These are phyloP conservation scores for Taxawa tesnikishii DNA, from an alignment of 2,329 filamentous ascomycete genomes.

Conservation along the genomic window DNA sequence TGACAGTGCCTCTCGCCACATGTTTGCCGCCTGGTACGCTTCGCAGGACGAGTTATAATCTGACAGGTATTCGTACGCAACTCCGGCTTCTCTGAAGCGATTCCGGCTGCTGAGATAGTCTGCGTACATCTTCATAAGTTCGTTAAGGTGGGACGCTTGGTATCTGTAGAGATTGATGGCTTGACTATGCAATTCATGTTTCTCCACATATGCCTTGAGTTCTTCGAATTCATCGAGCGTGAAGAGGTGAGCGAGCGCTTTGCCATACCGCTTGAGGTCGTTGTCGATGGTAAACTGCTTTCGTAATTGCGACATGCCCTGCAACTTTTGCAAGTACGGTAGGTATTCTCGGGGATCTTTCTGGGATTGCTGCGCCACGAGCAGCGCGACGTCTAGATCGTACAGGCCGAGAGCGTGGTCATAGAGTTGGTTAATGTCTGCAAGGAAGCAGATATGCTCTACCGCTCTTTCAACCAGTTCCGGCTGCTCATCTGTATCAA, in stretches of 20 bases:
- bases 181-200: conserved; percentile 65
- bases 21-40: conserved; percentile 71
- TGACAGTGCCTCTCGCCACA: conserved; percentile 86
- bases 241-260: conserved; percentile 68
- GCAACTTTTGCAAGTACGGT: conserved; percentile 81
- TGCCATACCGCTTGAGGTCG: conserved; percentile 61
- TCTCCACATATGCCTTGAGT: conserved; percentile 62
- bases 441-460: conserved; percentile 94
- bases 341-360: conserved; percentile 92
- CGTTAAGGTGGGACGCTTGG: conserved; percentile 51
- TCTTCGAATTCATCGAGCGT: conserved; percentile 64
- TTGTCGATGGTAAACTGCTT: conserved; percentile 81
- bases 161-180: conserved; percentile 79
- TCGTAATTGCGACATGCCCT: conserved; percentile 57
- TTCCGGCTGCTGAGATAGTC: conserved; percentile 63
- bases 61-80: conserved; percentile 74
- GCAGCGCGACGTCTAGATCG: conserved; percentile 74
- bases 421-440: conserved; percentile 84
- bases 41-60: conserved; percentile 64
- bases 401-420: conserved; percentile 85
- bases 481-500: conserved; percentile 47
- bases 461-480: conserved; percentile 76
- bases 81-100: conserved; percentile 71
- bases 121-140: conserved; percentile 69
- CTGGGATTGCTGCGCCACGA: conserved; percentile 92